Base-by-base conservation (phyloP, 108 stramenopile genomes). In the Pinguiococcus pyrenoidosus region DNA sequence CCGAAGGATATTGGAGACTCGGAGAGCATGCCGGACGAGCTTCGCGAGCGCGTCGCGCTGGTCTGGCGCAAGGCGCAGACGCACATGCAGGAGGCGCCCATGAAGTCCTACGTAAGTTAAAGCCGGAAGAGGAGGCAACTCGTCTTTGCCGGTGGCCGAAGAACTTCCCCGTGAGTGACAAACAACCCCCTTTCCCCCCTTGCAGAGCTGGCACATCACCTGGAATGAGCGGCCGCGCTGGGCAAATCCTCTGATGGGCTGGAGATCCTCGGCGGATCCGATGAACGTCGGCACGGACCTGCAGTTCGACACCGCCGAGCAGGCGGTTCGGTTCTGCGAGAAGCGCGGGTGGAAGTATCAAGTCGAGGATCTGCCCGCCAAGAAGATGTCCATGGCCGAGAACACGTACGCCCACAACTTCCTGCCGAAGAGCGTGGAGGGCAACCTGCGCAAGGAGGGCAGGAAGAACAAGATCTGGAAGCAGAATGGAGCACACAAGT, bases 211-310 rank as follows among this genome's bases (percentile, higher is more conserved):
- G 48, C 51, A 61, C 30, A 52, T 37, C 51, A 46, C 34, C 49
- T 50, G 44, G 56, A 25, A 22, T 14, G 12, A 29, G 29, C 48
- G 38, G 39, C 71, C 59, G 20, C 60, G 51, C 39, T 74, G 73
- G 75, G 65, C 49, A 3, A 97, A 97, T 63, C 80, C 87, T 17
- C 79, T 97, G 51, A 94, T 92, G 95, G 88, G 88, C 22, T 97
- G 89, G 87, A 83, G 78, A 28, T 74, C 73, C 39, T 76, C 77
- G 14, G 79, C 79, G 27, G 95, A 97, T 66, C 85, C 95, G 41
- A 66, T 92, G 57, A 82, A 68, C 45, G 26, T 67, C 18, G n/a
- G n/a, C n/a, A 82, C 73, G 37, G 60, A 66, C 44, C 48, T 72
- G 10, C 65, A 67, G 37, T 95, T 95, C 54, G 64, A 71, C 41